Base-by-base conservation (phyloP, 83 land plant genomes). In the Diphasiastrum complanatum region DNA sequence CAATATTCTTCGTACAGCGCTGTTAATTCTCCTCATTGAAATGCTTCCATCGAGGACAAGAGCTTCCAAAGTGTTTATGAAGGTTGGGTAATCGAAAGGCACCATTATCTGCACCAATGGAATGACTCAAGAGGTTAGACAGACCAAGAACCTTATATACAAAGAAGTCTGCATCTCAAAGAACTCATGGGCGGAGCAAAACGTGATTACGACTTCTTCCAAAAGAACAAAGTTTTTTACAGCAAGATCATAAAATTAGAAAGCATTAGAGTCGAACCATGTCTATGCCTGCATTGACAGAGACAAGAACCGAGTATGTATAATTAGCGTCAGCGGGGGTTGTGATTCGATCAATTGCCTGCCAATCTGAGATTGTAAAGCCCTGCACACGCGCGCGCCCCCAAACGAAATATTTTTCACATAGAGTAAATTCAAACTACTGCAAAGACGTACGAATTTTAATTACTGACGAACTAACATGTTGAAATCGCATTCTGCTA, bases 331-430 rank as follows among this genome's bases (percentile, higher is more conserved):
- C 65, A 31, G 73, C 54, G 1, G 91, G 91, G 10, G 26, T 32
- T 4, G 89, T 75, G 36, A 86, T 83, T 41, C 72, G 66, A 51
- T 86, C 88, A 35, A 86, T 63, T 0, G 82, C 91, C 61, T 72
- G 20, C 82, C 80, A 78, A 51, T 86, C 88, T 20, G 88, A 83
- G 33, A 83, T 83, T 33, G 78, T 64, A 47, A 86, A 83, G 12
- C 91, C 91, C 85, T 81, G 74, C 6, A 33, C n/a, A 50, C 56
- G n/a, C n/a, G n/a, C n/a, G n/a, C 29, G 26, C n/a, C n/a, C n/a
- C n/a, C n/a, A n/a, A n/a, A n/a, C n/a, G n/a, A n/a, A n/a, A n/a
- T n/a, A n/a, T n/a, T n/a, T n/a, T n/a, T n/a, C n/a, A n/a, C n/a
- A n/a, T n/a, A n/a, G n/a, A n/a, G n/a, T n/a, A n/a, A n/a, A n/a